phyloP scores from a whole-genome alignment of 345 rosid genomes.

The Moricandia moricandioides region DNA sequence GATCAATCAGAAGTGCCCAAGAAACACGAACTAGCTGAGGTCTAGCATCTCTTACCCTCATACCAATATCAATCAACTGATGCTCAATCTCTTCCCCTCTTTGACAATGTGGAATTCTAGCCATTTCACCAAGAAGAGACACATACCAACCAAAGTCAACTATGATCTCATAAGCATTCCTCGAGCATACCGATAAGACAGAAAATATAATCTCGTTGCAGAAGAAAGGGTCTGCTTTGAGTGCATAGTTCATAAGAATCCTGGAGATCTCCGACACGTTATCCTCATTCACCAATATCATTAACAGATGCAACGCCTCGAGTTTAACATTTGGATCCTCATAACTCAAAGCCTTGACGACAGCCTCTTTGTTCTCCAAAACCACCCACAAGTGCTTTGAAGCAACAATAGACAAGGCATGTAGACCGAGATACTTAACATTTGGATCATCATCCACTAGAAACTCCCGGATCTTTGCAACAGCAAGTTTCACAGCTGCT shows the following conservation, averaged over 20 bases:
- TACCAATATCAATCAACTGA: slow-evolving; percentile 83
- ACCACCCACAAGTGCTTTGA: slow-evolving; percentile 74
- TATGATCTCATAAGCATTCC: slow-evolving; percentile 65
- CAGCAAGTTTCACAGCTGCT: slow-evolving; percentile 77
- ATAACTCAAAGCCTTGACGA: slow-evolving; percentile 78
- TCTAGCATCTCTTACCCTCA: slow-evolving; percentile 90
- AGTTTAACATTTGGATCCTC: slow-evolving; percentile 74
- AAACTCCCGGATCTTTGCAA: slow-evolving; percentile 57
- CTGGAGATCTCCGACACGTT: slow-evolving; percentile 69
- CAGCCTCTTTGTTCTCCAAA: slow-evolving; percentile 78
- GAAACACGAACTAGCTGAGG: slow-evolving; percentile 63
- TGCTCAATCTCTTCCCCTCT: slow-evolving; percentile 79
- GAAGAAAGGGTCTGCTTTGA: slow-evolving; percentile 80
- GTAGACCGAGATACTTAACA: slow-evolving; percentile 89
- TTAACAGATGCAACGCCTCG: slow-evolving; percentile 73
- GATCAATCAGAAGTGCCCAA: slow-evolving; percentile 84
- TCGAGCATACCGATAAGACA: slow-evolving; percentile 61
- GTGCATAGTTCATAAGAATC: slow-evolving; percentile 76
- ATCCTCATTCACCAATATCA: slow-evolving; percentile 82
- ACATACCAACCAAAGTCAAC: slow-evolving; percentile 92
- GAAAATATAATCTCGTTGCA: slow-evolving; percentile 80
- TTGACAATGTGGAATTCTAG: slow-evolving; percentile 78
- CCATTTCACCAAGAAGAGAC: slow-evolving; percentile 85
- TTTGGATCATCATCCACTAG: slow-evolving; percentile 81
- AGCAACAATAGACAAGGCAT: slow-evolving; percentile 62